A percentile compares a stretch with the other conserved stretches of the same genome.
Conservation (phyloP, 192 early-diverging fungal species). For the Podila horticola region DNA sequence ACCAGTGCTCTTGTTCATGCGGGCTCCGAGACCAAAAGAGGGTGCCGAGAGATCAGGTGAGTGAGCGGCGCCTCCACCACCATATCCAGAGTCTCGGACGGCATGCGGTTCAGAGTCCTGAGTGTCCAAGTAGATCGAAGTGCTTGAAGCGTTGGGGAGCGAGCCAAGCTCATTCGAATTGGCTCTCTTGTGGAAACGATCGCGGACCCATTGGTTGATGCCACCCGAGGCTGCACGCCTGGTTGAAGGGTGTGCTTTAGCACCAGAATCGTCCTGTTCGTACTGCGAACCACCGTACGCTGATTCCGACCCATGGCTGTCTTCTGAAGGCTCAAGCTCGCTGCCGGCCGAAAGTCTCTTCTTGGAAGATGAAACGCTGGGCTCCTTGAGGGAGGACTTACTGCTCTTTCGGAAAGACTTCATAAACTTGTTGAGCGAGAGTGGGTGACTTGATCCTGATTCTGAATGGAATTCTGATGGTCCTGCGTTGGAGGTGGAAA, state of each 20-base stretch:
- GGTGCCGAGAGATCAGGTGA: constrained; percentile 1
- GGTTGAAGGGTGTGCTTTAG: background rate
- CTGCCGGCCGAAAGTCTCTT: constrained; percentile 29
- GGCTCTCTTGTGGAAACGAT: constrained; percentile 43
- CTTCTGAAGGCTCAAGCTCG: constrained; percentile 12
- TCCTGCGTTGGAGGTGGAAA: constrained; percentile 22
- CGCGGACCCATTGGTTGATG: constrained; percentile 41
- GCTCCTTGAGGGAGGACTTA: constrained; percentile 20
- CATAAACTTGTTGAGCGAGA: constrained; percentile 42
- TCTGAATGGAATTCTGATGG: background rate
- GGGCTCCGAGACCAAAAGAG: constrained; percentile 19
- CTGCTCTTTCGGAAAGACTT: constrained; percentile 44
- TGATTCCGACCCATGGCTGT: constrained; percentile 8
- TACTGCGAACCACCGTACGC: background rate
- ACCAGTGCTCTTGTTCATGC: constrained; percentile 46
- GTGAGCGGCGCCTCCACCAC: background rate
- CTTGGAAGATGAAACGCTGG: background rate
- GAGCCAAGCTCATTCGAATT: constrained; percentile 30
- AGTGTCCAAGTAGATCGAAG: constrained; percentile 7
- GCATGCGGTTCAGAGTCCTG: constrained; percentile 6
- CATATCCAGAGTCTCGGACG: constrained; percentile 42
- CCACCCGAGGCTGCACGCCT: constrained; percentile 11
- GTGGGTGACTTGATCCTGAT: constrained; percentile 10
- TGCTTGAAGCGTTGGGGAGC: constrained; percentile 11
- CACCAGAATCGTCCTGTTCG: constrained; percentile 15